Base-by-base conservation (phyloP, 2,329 filamentous ascomycete genomes). In the Verticillium longisporum region DNA sequence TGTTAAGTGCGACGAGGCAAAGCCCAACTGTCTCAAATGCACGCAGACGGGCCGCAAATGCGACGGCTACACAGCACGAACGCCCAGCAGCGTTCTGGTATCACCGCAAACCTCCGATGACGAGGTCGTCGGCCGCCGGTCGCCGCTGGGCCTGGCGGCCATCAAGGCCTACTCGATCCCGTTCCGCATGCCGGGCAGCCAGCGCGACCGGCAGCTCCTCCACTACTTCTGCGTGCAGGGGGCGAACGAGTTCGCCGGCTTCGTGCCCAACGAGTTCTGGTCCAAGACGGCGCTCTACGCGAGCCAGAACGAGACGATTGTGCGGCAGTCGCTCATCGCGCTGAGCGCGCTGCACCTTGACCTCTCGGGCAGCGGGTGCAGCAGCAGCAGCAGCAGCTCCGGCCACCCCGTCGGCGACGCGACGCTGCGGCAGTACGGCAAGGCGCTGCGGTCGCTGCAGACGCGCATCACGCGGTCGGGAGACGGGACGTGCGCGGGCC, bases 1-100 rank as follows among this genome's bases (percentile, higher is more conserved):
- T 61, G 78, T 85, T 55, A 85, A 85, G 69, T 85, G 83, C 68
- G 82, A 84, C 63, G 82, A 85, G 69, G 72, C 70, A 14, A 83
- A 80, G 60, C 83, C 83, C 1, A 72, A 69, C 45, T 86, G 83
- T 65, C 70, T 76, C 45, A 78, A 80, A 62, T 86, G 83, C 66
- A 76, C 77, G 31, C 80, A 77, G 61, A 84, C 82, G 2, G 82
- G 83, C n/a, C 77, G 83, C 58, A 78, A 75, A 65, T 86, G 83
- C 66, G 83, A 85, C 66, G 83, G 83, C 62, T 85, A 86, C 62
- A 33, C 33, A 21, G n/a, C 38, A 45, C 38, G n/a, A 21, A 41
- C 55, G 14, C 34, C 18, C 4, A 9, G 26, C 26, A 26, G 26
- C 26, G 26, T 26, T 26, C 26, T 26, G 26, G 3, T 26, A 3